phyloP scores from a whole-genome alignment of 257 asterid genomes.

The Fraxinus cuspidata region DNA sequence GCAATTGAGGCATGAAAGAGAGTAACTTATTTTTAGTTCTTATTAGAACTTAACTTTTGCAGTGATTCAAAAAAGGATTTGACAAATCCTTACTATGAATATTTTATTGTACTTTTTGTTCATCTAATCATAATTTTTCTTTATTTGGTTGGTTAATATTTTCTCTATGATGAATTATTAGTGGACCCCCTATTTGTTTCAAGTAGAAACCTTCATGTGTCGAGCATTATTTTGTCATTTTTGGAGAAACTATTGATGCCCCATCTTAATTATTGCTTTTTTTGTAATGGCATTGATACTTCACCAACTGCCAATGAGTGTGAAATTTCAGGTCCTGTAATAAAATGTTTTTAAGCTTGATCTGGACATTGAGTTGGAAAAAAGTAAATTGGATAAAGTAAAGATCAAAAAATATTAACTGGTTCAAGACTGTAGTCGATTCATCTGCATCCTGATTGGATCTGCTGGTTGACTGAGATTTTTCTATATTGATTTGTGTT shows the following conservation, averaged over 20 bases:
- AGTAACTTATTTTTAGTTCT: neutral
- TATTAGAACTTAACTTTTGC: neutral
- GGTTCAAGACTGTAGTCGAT: neutral
- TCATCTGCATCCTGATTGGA: neutral
- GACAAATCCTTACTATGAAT: neutral
- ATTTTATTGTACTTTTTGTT: neutral
- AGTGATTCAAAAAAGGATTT: neutral
- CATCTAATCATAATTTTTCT: neutral
- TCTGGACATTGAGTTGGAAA: neutral
- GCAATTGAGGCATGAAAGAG: neutral
- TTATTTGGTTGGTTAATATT: constrained; percentile 11
- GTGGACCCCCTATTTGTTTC: constrained; percentile 9
- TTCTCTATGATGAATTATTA: constrained; percentile 11
- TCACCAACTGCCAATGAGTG: constrained; percentile 22
- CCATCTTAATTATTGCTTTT: constrained; percentile 10
- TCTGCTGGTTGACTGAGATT: neutral
- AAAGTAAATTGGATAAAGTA: neutral
- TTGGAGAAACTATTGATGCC: constrained; percentile 17
- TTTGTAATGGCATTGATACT: neutral
- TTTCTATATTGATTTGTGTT: neutral
- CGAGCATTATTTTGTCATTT: neutral
- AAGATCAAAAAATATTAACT: too few relatives aligned
- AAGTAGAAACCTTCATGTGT: neutral
- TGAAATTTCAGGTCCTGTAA: constrained; percentile 17
- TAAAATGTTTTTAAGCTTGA: neutral